Evolutionary conservation across 2,329 filamentous ascomycete species (phyloP), one percentile per base, ranked within the genome.

Genomic region (Chaetomiaceae sp.): DNA sequence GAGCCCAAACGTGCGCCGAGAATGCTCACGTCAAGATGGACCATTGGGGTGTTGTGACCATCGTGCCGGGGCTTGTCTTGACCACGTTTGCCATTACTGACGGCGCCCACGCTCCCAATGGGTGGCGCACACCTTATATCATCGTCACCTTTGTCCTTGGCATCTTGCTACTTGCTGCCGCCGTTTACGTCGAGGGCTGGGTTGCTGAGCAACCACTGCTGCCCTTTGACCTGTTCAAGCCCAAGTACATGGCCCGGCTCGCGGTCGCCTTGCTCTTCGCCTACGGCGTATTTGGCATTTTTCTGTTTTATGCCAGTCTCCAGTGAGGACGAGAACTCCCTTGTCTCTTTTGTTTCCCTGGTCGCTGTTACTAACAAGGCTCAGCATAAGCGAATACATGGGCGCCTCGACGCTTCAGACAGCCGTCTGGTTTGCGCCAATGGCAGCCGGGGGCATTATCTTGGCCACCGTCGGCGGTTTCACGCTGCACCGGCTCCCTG

Each of bases 71-170:
- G 0, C 63, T 89, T 11, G 71, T 85, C 2, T 71, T 93, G 20
- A 70, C 88, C 52, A 82, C 88, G 0, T 91, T 83, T 56, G 83
- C 86, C 0, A 76, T 93, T 42, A 89, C 86, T 0, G 82, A 88
- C 38, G 82, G 81, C 7, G 76, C 81, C 0, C 79, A 87, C 60
- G 84, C 84, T 0, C 75, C 81, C 0, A 61, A 79, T 3, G 78
- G 82, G 2, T 91, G 86, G 85, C 69, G 64, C n/a, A 87, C 83
- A 0, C 82, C 84, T 1, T 88, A 88, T 54, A 81, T 91, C 30
- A 76, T 77, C 33, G 68, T 81, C 9, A 78, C 80, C 0, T 75
- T 91, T 38, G 66, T 81, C 3, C 32, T 84, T 1, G 86, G 86
- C 0, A 65, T 75, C 6, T 47, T 86, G 0, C 63, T 84, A 7